Base-by-base conservation (phyloP, 1,139 yeast species). In the Zygoascus meyerae region DNA sequence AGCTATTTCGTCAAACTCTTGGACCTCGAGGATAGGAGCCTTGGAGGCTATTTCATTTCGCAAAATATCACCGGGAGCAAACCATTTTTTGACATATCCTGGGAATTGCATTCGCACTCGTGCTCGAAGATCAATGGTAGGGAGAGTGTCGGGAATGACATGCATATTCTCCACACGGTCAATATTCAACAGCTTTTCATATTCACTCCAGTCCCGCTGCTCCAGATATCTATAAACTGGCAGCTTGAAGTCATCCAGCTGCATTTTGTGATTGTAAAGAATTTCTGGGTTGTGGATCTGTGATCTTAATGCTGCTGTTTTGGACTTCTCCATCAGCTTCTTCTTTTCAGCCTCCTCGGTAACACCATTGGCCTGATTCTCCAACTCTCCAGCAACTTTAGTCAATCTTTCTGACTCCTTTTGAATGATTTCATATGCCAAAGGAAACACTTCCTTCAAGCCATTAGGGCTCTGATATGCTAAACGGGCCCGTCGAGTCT, bases 121-220 rank as follows among this genome's bases (percentile, higher is more conserved):
- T 12, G 79, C 94, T 53, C 74, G 69, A 15, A 98, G 97, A n/a
- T 76, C 81, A 49, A 92, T 68, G 0, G 97, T 87, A 18, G 97
- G 94, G 62, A 92, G 64, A 2, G 97, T 89, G 63, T 92, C 98
- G 28, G 98, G 98, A 53, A 94, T 85, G 44, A 87, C 87, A 45
- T 77, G 77, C 55, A 89, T 70, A 50, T 86, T 82, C 68, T 92
- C 98, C 50, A 94, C 68, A 69, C 97, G 80, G 70, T 92, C 97
- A 86, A 86, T 84, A 47, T 81, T 70, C 47, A 85, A 62, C 79
- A 84, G 81, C 65, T 78, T 75, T 43, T 78, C 83, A 54, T 81
- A 72, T 8, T 72, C 65, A 62, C 78, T 75, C 97, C 97, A 92
- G 55, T 83, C 76, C 52, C 82, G 69, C 58, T 77, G 70, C 48